These are phyloP conservation scores for Fraxinus pennsylvanica DNA, from an alignment of 257 asterid genomes.

Conservation along the genomic window DNA sequence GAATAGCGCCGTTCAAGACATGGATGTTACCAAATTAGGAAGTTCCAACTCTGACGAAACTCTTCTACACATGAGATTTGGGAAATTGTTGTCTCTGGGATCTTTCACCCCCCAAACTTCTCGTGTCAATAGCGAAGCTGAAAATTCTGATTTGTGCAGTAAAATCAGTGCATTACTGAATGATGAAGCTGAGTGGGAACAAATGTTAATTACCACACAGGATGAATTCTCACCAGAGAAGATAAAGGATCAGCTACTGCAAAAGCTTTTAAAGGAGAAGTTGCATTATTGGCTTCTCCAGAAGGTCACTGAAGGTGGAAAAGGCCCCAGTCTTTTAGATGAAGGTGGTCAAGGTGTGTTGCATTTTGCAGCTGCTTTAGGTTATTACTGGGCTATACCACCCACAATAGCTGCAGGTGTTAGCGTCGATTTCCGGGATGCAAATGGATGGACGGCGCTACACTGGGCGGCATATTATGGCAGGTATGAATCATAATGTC, in stretches of 20 bases:
- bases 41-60: constrained; percentile 48
- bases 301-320: constrained; percentile 74
- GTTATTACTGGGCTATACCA: constrained; percentile 84
- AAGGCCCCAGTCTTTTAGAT: constrained; percentile 72
- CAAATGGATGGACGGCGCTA: constrained; percentile 94
- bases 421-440: constrained; percentile 79
- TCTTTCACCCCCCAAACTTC: constrained; percentile 34
- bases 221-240: constrained; percentile 51
- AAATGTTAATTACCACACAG: constrained; percentile 49
- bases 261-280: constrained; percentile 72
- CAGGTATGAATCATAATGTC: constrained; percentile 46
- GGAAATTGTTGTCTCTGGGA: constrained; percentile 63
- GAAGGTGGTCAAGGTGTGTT: constrained; percentile 87
- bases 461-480: constrained; percentile 97
- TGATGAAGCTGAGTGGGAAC: constrained; percentile 74
- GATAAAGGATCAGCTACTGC: constrained; percentile 63
- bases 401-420: constrained; percentile 81
- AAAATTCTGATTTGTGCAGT: constrained; percentile 37
- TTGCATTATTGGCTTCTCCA: constrained; percentile 72
- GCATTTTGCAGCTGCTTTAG: constrained; percentile 88
- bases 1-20: constrained; percentile 40
- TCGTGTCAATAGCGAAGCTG: constrained; percentile 36
- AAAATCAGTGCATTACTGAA: constrained; percentile 57
- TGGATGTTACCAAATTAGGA: constrained; percentile 34
- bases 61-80: constrained; percentile 72